Evolutionary conservation across 495 filamentous ascomycete genomes (phyloP).

Genomic region (Annulohypoxylon maeteangense): DNA sequence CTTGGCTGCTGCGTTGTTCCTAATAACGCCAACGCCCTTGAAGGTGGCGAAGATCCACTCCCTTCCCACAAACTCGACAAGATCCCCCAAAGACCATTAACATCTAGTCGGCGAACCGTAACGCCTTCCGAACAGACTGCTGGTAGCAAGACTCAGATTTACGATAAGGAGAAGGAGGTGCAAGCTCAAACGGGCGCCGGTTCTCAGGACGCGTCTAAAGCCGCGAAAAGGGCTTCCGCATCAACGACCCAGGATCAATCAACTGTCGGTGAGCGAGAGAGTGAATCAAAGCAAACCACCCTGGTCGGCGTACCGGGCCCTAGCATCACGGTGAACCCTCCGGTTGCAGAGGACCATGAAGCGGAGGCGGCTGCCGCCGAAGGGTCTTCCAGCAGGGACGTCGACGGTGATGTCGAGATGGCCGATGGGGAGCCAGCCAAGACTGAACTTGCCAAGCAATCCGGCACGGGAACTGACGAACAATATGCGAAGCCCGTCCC

Average conservation of each 20-base stretch:
- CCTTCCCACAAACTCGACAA: slow-evolving; percentile 73
- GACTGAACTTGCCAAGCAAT: slow-evolving; percentile 46
- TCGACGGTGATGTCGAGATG: slow-evolving; percentile 72
- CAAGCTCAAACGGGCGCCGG: slow-evolving; percentile 35
- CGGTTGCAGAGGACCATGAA: slow-evolving; percentile 45
- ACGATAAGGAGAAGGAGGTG: slow-evolving; percentile 56
- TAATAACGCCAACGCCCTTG: slow-evolving; percentile 69
- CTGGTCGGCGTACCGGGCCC: slow-evolving; percentile 52
- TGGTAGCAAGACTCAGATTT: slow-evolving; percentile 59
- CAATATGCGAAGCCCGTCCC: slow-evolving; percentile 62
- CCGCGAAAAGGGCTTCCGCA: slow-evolving; percentile 57
- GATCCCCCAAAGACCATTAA: slow-evolving; percentile 62
- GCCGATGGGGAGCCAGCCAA: slow-evolving; percentile 59
- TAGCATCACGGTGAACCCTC: slow-evolving; percentile 59
- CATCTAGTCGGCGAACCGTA: slow-evolving; percentile 65
- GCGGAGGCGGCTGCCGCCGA: slow-evolving; percentile 38
- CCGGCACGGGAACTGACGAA: slow-evolving; percentile 52
- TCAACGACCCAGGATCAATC: slow-evolving; percentile 57
- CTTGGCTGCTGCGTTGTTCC: slow-evolving; percentile 82
- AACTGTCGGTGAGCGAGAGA: slow-evolving; percentile 55
- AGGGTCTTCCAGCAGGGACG: slow-evolving; percentile 50
- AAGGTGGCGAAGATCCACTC: slow-evolving; percentile 66
- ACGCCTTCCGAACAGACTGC: slow-evolving; percentile 65
- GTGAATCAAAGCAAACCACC: slow-evolving; percentile 60
- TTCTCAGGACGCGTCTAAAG: slow-evolving; percentile 48